A percentile compares a stretch with the other conserved stretches of the same genome.
Evolutionary conservation across 768 basidiomycete species (phyloP).

Genomic region (Vararia minispora): DNA sequence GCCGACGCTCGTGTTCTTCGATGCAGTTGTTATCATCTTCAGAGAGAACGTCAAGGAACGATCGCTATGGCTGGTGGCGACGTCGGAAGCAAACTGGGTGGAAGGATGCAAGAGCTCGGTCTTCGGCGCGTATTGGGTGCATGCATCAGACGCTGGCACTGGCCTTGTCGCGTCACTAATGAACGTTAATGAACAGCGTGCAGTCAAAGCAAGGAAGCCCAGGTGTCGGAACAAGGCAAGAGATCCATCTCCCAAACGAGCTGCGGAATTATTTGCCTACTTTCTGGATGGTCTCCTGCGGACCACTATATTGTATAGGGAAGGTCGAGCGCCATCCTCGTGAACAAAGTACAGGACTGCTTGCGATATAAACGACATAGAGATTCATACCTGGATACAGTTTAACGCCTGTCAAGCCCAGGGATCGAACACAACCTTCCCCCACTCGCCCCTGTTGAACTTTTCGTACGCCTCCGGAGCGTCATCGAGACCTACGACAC

Average conservation of each 20-base stretch:
- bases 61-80: constrained; percentile 60
- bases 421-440: constrained; percentile 71
- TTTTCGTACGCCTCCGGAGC: constrained; percentile 48
- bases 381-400: no score
- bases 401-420: constrained; percentile 31
- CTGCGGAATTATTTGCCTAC: constrained; percentile 40
- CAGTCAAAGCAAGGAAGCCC: constrained; percentile 61
- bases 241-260: constrained; percentile 36
- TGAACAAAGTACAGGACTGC: constrained; percentile 3
- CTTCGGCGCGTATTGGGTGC: constrained; percentile 54
- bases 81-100: constrained; percentile 49
- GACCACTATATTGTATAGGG: constrained; percentile 1
- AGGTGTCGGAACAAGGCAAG: constrained; percentile 39
- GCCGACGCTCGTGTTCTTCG: constrained; percentile 47
- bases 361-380: no score
- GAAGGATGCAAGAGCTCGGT: constrained; percentile 46
- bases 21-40: constrained; percentile 41
- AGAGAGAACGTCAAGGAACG: constrained; percentile 12
- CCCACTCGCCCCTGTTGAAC: constrained; percentile 64
- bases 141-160: constrained; percentile 13
- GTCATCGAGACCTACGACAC: constrained; percentile 46
- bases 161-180: constrained; percentile 2
- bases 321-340: constrained; percentile 1
- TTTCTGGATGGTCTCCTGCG: constrained; percentile 38
- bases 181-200: constrained; percentile 5